These are phyloP conservation scores for Alternaria tenuissima DNA, from an alignment of 2,329 filamentous ascomycete genomes.

Conservation along the genomic window DNA sequence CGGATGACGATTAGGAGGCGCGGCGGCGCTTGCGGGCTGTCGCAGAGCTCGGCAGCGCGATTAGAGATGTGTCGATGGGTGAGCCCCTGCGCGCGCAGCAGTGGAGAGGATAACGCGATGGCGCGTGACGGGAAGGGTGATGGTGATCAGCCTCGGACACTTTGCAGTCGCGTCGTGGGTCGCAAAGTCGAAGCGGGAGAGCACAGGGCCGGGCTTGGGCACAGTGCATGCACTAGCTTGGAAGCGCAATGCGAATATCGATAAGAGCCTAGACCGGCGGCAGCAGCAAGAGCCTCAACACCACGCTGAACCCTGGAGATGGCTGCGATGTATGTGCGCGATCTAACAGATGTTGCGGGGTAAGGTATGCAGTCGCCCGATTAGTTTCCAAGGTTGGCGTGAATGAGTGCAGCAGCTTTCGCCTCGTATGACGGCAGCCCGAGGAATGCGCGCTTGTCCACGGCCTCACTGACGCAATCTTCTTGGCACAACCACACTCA, in stretches of 20 bases:
- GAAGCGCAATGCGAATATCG: conserved; percentile 21
- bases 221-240: conserved; percentile 17
- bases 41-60: conserved; percentile 17
- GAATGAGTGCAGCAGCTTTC: conserved; percentile 13
- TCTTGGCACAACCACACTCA: conserved; percentile 9
- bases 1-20: conserved; percentile 28
- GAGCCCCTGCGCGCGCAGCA: conserved; percentile 15
- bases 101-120: conserved; percentile 11
- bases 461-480: conserved; percentile 16
- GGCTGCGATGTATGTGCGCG: conserved; percentile 1
- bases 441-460: neutral
- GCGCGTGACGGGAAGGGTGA: conserved; percentile 25
- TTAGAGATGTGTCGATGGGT: neutral
- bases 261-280: conserved; percentile 27
- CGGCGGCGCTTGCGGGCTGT: conserved; percentile 18
- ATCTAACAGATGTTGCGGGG: conserved; percentile 8
- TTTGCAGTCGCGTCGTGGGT: conserved; percentile 32
- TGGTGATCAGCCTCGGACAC: conserved; percentile 30
- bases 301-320: conserved; percentile 17
- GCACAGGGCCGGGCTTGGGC: conserved; percentile 19
- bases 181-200: conserved; percentile 22
- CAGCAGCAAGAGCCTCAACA: conserved; percentile 18
- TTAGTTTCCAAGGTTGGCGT: conserved; percentile 2
- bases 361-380: conserved; percentile 6
- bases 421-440: conserved; percentile 12